A percentile compares a stretch with the other conserved stretches of the same genome.
Evolutionary conservation across 768 basidiomycete species (phyloP).

Genomic region (Panaeolus papilionaceus): DNA sequence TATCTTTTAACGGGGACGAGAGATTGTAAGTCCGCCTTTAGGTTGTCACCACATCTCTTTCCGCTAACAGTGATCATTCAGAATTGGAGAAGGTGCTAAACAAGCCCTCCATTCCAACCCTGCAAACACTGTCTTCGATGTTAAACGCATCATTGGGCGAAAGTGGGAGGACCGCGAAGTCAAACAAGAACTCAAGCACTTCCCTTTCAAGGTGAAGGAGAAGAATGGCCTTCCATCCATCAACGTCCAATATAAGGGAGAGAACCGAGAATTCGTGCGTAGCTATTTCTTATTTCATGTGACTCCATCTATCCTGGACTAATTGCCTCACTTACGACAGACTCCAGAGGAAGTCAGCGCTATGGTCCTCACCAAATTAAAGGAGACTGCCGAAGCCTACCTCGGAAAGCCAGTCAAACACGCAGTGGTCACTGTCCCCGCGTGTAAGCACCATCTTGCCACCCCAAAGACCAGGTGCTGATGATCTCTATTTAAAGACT

Average conservation of each 20-base stretch:
- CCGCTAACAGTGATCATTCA: constrained; percentile 37
- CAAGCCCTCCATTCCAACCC: constrained; percentile 93
- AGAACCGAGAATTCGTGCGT: constrained; percentile 61
- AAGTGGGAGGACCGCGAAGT: constrained; percentile 80
- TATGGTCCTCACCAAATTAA: constrained; percentile 72
- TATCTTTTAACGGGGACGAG: constrained; percentile 90
- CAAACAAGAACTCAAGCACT: constrained; percentile 84
- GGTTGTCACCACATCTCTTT: constrained; percentile 24
- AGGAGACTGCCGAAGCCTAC: constrained; percentile 74
- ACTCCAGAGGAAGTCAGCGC: constrained; percentile 74
- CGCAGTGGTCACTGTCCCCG: constrained; percentile 65
- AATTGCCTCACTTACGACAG: constrained; percentile 28
- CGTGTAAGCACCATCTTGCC: constrained; percentile 42
- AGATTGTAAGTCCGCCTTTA: constrained; percentile 54
- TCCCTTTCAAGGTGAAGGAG: constrained; percentile 80
- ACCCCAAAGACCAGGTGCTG: neutral
- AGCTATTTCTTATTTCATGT: constrained; percentile 4
- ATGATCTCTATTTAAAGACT: constrained; percentile 39
- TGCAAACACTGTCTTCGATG: constrained; percentile 94
- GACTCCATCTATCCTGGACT: neutral
- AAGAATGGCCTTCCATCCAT: constrained; percentile 83
- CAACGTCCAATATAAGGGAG: constrained; percentile 66
- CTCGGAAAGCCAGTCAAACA: constrained; percentile 67
- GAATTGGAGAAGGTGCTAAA: constrained; percentile 91
- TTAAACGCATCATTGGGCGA: constrained; percentile 92